Base-by-base conservation (phyloP, 2,329 filamentous ascomycete species). In the Fusarium sp. region DNA sequence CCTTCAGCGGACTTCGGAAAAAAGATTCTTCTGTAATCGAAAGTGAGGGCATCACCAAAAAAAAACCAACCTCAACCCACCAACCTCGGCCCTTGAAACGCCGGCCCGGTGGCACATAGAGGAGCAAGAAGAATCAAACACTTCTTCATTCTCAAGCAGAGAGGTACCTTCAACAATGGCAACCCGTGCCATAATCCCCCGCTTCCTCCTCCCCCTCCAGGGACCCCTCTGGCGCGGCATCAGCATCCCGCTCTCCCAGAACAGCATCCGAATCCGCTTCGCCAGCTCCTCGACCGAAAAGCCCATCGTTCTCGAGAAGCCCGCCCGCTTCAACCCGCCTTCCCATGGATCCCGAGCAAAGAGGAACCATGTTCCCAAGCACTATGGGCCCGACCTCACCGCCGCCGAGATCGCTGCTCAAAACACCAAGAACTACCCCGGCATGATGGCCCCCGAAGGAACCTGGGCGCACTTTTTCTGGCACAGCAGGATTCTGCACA, bases 291-390 rank as follows among this genome's bases (percentile, higher is more conserved):
- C 64, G 46, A 66, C 75, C 51, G 84, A 83, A 71, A 93, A 92
- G 79, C 89, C 90, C 38, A 88, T 92, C 70, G 89, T 94, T 6
- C 91, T 99, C 73, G 94, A 94, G 77, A 94, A 98, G 83, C 96
- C 96, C 27, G 89, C 93, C 78, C 93, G 92, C 81, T 98, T 98
- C 87, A 94, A 94, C 56, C 96, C 96, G 3, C 96, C 96, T 0
- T 98, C 96, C 0, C 96, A 98, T 82, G 92, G 93, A 14, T 86
- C 93, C 24, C 88, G 93, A 8, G 88, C 94, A 35, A 87, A 89
- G 63, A 87, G 88, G 73, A 81, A 80, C 83, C 82, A 79, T 29
- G 81, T 85, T 8, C 91, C 92, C 33, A 87, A 88, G 77, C 90
- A 92, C 81, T 97, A 97, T 80, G 95, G 94, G 40, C 93, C 94